These are phyloP conservation scores for Garcia nutans DNA, from an alignment of 345 rosid species.

Conservation along the genomic window DNA sequence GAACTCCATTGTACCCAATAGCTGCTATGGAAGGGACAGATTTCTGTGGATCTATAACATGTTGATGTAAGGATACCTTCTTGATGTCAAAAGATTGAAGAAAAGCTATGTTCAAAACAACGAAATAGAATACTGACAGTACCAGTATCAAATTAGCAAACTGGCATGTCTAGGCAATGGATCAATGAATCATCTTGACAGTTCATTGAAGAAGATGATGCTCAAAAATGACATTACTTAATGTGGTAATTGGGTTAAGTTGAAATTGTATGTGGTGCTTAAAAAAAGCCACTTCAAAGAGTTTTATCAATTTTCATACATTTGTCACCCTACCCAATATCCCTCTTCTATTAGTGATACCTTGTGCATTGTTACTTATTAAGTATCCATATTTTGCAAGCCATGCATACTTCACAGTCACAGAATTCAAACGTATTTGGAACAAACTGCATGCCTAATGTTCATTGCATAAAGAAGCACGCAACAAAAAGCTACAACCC, in stretches of 20 bases:
- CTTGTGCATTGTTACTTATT: neutral
- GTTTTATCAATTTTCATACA: neutral
- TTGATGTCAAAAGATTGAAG: neutral
- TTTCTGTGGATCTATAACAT: constrained; percentile 61
- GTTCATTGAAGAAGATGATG: neutral
- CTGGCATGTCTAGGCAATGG: neutral
- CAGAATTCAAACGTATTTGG: neutral
- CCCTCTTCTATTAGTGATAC: neutral
- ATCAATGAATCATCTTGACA: neutral
- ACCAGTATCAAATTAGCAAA: neutral
- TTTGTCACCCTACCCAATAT: neutral
- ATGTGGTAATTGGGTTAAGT: neutral
- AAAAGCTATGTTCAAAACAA: neutral
- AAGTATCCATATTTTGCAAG: too few species aligned
- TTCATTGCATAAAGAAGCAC: neutral
- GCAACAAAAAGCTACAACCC: neutral
- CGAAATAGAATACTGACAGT: neutral
- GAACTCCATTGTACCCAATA: constrained; percentile 77
- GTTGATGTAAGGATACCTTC: constrained; percentile 57
- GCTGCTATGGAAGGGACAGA: constrained; percentile 76
- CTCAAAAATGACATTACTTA: neutral
- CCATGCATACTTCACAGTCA: neutral
- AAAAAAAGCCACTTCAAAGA: neutral
- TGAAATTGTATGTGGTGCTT: neutral
- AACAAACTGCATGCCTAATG: neutral